Percentiles rank a stretch among this genome's conserved stretches.
Conservation (phyloP, 176 grass and related monocot genomes). For the Carex cristatella region DNA sequence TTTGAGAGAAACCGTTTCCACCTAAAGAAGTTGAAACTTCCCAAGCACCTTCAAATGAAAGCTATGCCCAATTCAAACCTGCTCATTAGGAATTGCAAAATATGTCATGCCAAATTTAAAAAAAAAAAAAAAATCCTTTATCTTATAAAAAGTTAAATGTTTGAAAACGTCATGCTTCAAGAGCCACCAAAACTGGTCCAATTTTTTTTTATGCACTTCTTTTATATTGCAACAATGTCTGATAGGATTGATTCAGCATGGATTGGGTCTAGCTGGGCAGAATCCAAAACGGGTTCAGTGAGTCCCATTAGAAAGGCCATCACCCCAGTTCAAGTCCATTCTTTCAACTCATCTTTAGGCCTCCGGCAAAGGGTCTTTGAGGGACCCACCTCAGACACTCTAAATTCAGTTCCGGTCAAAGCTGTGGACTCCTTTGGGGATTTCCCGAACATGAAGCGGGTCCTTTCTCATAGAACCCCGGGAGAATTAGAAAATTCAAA, state of each 20-base stretch:
- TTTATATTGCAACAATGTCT: slow-evolving; percentile 19
- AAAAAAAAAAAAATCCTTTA: too few species aligned
- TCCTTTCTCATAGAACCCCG: slow-evolving; percentile 66
- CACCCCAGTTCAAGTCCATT: slow-evolving; percentile 65
- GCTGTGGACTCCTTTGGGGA: slow-evolving; percentile 48
- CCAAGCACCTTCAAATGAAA: too few species aligned
- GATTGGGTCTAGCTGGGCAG: slow-evolving; percentile 59
- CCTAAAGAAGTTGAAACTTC: too few species aligned
- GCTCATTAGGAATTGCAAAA: too few species aligned
- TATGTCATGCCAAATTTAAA: too few species aligned
- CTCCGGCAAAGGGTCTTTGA: slow-evolving; percentile 41
- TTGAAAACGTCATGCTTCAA: too few species aligned
- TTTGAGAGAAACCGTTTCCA: too few species aligned
- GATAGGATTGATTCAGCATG: slow-evolving; percentile 91
- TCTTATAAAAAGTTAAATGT: too few species aligned
- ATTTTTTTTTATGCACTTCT: too few species aligned
- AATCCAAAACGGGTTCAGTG: slow-evolving; percentile 32
- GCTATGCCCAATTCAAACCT: too few species aligned
- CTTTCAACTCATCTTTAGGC: slow-evolving; percentile 63
- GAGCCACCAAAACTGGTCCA: too few species aligned
- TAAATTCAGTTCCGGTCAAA: slow-evolving; percentile 37
- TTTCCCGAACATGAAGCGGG: slow-evolving; percentile 62
- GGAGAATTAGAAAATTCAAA: slow-evolving; percentile 50
- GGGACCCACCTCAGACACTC: slow-evolving; percentile 40
- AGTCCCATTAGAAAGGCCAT: slow-evolving; percentile 38